These are phyloP conservation scores for Syzygium malaccense DNA, from an alignment of 441 rosid genomes.

Conservation along the genomic window DNA sequence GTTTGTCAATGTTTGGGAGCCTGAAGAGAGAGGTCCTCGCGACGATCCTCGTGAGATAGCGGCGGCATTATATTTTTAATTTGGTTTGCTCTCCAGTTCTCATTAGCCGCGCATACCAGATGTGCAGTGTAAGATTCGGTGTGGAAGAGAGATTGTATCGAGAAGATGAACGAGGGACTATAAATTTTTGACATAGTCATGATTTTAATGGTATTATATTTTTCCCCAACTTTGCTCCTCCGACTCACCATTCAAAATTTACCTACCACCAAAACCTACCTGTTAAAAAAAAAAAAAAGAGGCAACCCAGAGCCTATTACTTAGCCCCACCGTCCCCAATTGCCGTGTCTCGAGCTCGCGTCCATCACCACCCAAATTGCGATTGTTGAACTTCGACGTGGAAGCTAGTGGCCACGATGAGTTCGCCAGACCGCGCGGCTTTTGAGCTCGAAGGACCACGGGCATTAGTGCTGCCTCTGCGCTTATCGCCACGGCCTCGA, in stretches of 20 bases:
- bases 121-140: background rate
- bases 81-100: background rate
- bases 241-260: background rate
- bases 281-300: background rate
- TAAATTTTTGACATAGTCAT: background rate
- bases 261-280: background rate
- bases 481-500: no score
- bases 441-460: no score
- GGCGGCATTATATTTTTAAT: no score
- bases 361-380: background rate
- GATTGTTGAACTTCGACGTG: background rate
- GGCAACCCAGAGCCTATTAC: fast-evolving
- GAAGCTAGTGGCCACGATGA: background rate
- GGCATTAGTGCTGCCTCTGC: background rate
- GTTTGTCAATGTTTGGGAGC: no score
- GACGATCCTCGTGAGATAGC: no score
- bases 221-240: background rate
- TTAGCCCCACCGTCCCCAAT: background rate
- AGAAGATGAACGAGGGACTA: background rate
- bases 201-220: no score
- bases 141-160: background rate
- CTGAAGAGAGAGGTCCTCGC: no score
- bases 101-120: background rate
- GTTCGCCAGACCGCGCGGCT: background rate
- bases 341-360: background rate